Base-by-base conservation (phyloP, 225 moss, liverwort and hornwort species). In the Asterella californica region DNA sequence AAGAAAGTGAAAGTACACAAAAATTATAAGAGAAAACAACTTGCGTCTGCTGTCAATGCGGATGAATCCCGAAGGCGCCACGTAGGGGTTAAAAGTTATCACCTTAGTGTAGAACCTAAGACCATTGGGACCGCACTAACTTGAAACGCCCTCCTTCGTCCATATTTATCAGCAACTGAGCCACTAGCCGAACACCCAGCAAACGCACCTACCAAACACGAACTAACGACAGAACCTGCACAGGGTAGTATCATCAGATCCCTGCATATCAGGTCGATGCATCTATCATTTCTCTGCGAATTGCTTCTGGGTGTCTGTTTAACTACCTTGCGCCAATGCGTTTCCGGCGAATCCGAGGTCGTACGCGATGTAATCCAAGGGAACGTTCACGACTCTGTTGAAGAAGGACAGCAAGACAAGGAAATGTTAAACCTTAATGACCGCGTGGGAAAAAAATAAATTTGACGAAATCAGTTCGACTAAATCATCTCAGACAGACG, bases 321-420 rank as follows among this genome's bases (percentile, higher is more conserved):
- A 38, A 33, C 1, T 48, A 87, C 84, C 96, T 92, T 94, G 87
- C 69, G 94, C 89, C 34, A 94, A 79, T n/a, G 94, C 86, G 72
- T 91, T 82, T 54, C 91, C 96, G 55, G 88, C 84, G 57, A 96
- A 92, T 79, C 87, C 70, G 22, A 96, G 87, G 71, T 96, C 96
- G 75, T 81, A 80, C 22, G 91, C 91, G 49, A 96, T 96, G 68
- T 86, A 81, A 77, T 82, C 85, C 62, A 96, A 88, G 38, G 96
- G 94, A 47, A 94, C 90, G 74, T 96, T 96, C 76, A 96, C 94
- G 61, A 96, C 91, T 75, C 94, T 94, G 90, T 77, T 2, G 21
- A 12, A 71, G 21, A 12, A 71, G 14, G 14, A 34, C 37, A 67
- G 18, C 14, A 67, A 36, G 2, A 37, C 14, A 67, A 36, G 2